Base-by-base conservation (phyloP, 2,329 filamentous ascomycete species). In the Colletotrichum sp. region DNA sequence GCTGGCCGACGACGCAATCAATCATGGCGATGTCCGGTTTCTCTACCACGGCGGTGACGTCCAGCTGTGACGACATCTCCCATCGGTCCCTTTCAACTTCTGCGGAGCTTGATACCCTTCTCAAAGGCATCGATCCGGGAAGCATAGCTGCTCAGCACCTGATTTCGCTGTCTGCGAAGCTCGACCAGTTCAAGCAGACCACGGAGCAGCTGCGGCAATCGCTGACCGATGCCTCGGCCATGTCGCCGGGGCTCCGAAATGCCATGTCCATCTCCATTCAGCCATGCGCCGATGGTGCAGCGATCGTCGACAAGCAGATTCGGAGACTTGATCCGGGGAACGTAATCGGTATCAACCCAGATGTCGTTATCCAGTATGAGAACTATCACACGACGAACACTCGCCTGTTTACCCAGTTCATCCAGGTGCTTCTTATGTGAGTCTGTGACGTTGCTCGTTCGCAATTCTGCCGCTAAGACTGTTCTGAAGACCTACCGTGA, bases 261-360 rank as follows among this genome's bases (percentile, higher is more conserved):
- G 77, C 80, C 10, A 68, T 85, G 28, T 79, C 79, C 67, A 78
- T 80, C 15, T 80, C 78, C 12, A 76, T 86, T 2, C 76, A 75
- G 26, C 79, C 77, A 7, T 85, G 84, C 63, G 82, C 84, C 74
- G 78, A 73, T 6, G 77, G 80, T 6, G 77, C 79, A 24, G 83
- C 81, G 2, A 78, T 79, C 18, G 64, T 85, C 49, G 81, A 82
- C 55, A 85, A 85, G 76, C 84, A 86, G 79, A 68, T 83, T 1
- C 81, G 83, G 80, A 79, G 83, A 6, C 72, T 86, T 66, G 80
- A 81, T 36, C 71, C 79, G 0, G 78, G 80, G 24, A 82, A 78
- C 24, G 72, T 81, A 28, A 63, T 65, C 1, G 66, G 75, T 15
- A 16, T 84, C 26, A 80, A 84, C 69, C 72, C 76, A 28, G 78